Conservation (phyloP, 1,139 yeast genomes). For the Yamadazyma taylorii region DNA sequence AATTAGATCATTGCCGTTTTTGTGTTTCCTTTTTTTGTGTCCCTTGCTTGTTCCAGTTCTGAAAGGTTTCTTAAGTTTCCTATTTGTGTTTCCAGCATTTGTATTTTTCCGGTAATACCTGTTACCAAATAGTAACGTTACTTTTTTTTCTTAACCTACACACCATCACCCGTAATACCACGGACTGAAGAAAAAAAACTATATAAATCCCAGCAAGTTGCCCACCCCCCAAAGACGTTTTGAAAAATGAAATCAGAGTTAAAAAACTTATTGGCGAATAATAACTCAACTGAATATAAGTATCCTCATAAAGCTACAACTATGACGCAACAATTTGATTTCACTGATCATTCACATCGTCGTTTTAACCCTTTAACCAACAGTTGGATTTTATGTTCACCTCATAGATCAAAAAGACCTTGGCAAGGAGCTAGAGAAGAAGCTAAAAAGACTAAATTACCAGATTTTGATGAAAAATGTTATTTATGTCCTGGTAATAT, state of each 20-base stretch:
- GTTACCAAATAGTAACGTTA: constrained; percentile 2
- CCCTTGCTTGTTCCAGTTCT: no score
- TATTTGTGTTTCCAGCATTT: background rate
- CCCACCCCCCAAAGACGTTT: constrained; percentile 1
- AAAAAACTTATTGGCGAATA: constrained; percentile 13
- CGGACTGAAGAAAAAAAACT: background rate
- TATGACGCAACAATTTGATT: constrained; percentile 33
- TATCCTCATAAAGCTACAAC: constrained; percentile 9
- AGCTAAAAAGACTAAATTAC: constrained; percentile 41
- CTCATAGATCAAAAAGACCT: constrained; percentile 77
- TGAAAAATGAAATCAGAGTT: constrained; percentile 18
- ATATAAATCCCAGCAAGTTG: constrained; percentile 1
- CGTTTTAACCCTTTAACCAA: constrained; percentile 67
- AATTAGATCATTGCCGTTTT: no score
- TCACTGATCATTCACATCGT: constrained; percentile 62
- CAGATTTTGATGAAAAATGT: constrained; percentile 64
- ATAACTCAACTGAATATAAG: constrained; percentile 8
- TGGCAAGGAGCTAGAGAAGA: constrained; percentile 79
- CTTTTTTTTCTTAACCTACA: background rate
- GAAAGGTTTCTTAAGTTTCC: no score
- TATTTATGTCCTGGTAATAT: constrained; percentile 74
- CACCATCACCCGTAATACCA: no score
- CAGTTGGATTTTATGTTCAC: constrained; percentile 68
- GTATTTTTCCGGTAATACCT: constrained; percentile 1
- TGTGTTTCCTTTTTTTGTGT: no score